Percentiles rank a stretch among this genome's conserved stretches.
Evolutionary conservation across 495 filamentous ascomycete species (phyloP).

Genomic region (Annulohypoxylon stygium): DNA sequence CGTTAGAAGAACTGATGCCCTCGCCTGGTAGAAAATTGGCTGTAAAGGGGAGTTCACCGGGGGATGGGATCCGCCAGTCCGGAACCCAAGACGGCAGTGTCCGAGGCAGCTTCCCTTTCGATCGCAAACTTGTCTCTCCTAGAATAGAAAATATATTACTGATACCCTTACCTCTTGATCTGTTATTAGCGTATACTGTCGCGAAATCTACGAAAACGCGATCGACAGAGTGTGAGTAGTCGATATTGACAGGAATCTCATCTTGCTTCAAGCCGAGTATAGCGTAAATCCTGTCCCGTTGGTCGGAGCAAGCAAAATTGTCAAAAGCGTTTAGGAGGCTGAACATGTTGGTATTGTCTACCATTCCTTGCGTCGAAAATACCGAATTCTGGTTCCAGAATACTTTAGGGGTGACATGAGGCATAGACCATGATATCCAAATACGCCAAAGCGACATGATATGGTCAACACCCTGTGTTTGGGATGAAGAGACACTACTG

Average conservation of each 20-base stretch:
- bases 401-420: no score
- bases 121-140: not conserved
- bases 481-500: no score
- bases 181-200: not conserved
- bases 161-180: not conserved
- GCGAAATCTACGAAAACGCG: not conserved
- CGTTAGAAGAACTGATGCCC: not conserved
- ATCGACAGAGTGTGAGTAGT: not conserved
- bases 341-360: not conserved
- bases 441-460: no score
- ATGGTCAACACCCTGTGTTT: no score
- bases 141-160: not conserved
- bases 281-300: not conserved
- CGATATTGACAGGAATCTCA: not conserved
- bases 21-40: not conserved
- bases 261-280: not conserved
- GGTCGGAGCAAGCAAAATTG: not conserved
- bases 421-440: no score
- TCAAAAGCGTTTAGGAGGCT: not conserved
- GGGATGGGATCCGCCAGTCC: not conserved
- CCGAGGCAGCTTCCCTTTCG: not conserved
- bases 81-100: not conserved
- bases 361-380: no score
- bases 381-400: no score
- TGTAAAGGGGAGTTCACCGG: not conserved